These are phyloP conservation scores for Adenanthera pavonina DNA, from an alignment of 306 rosid species.

Conservation along the genomic window DNA sequence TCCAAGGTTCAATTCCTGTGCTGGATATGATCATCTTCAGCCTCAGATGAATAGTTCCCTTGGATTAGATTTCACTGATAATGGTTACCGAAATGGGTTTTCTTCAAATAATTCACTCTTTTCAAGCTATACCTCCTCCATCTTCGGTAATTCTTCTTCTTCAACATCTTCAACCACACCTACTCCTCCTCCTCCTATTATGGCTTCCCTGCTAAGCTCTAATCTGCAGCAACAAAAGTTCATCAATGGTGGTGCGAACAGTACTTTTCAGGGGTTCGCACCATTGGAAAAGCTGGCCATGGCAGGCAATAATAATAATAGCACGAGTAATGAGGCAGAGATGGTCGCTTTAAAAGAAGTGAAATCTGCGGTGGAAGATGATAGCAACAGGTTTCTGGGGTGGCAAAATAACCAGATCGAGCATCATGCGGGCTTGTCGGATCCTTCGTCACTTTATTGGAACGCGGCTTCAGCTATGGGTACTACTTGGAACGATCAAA, in stretches of 20 bases:
- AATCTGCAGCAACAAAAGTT: slow-evolving; percentile 53
- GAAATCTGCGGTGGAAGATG: slow-evolving; percentile 42
- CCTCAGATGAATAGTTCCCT: slow-evolving; percentile 37
- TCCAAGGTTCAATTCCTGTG: slow-evolving; percentile 49
- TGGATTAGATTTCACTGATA: slow-evolving; percentile 70
- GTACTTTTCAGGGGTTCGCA: slow-evolving; percentile 52
- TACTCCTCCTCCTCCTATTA: slow-evolving; percentile 48
- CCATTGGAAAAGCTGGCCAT: slow-evolving; percentile 50
- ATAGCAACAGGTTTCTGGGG: not conserved
- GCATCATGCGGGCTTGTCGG: slow-evolving; percentile 56
- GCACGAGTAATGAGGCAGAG: slow-evolving; percentile 16
- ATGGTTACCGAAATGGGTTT: slow-evolving; percentile 56
- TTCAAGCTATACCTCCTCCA: slow-evolving; percentile 54
- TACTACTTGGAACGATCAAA: slow-evolving; percentile 78
- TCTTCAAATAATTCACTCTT: slow-evolving; percentile 46
- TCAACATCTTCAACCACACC: slow-evolving; percentile 25
- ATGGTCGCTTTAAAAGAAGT: slow-evolving; percentile 50
- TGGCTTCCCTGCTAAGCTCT: slow-evolving; percentile 52
- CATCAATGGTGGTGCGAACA: slow-evolving; percentile 42
- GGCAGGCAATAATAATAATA: not conserved
- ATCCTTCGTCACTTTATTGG: slow-evolving; percentile 76
- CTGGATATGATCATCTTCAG: slow-evolving; percentile 55
- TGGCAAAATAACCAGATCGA: slow-evolving; percentile 12
- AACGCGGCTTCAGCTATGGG: slow-evolving; percentile 54
- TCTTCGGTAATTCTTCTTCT: slow-evolving; percentile 55